These are phyloP conservation scores for Sporothrix protearum DNA, from an alignment of 2,329 filamentous ascomycete species.

Conservation along the genomic window DNA sequence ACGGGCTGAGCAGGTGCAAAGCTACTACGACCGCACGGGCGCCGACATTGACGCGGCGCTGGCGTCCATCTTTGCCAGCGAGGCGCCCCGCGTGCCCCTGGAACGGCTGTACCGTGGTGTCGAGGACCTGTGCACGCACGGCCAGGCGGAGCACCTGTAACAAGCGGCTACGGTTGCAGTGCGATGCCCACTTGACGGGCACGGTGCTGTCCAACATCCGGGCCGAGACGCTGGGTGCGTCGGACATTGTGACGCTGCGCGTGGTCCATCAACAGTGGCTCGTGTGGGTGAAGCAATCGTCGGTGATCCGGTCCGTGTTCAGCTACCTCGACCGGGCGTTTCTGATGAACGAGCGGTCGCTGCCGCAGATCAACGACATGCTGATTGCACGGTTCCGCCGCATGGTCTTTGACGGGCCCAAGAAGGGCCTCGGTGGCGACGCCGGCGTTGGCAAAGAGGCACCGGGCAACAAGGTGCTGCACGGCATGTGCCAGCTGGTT, in stretches of 20 bases:
- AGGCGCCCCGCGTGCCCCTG: slow-evolving; percentile 65
- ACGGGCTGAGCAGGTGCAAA: slow-evolving; percentile 58
- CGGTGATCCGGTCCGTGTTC: slow-evolving; percentile 81
- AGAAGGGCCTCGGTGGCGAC: background rate
- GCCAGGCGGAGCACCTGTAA: slow-evolving; percentile 67
- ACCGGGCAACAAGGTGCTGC: slow-evolving; percentile 41
- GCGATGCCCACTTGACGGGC: slow-evolving; percentile 63
- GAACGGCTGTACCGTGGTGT: slow-evolving; percentile 87
- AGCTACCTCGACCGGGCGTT: slow-evolving; percentile 92
- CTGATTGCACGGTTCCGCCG: slow-evolving; percentile 71
- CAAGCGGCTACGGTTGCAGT: slow-evolving; percentile 60
- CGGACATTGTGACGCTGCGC: slow-evolving; percentile 62
- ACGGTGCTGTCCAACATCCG: slow-evolving; percentile 56
- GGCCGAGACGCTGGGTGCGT: slow-evolving; percentile 46
- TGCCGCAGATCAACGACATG: slow-evolving; percentile 75
- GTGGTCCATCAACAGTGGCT: slow-evolving; percentile 61
- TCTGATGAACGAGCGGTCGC: slow-evolving; percentile 68
- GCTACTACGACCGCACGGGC: slow-evolving; percentile 76
- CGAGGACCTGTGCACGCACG: slow-evolving; percentile 84
- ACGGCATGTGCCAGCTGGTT: slow-evolving; percentile 72
- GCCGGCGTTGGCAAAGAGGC: slow-evolving; percentile 24
- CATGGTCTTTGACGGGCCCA: slow-evolving; percentile 44
- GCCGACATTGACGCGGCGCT: slow-evolving; percentile 70
- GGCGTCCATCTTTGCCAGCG: slow-evolving; percentile 65
- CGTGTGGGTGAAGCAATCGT: slow-evolving; percentile 73